These are phyloP conservation scores for Leishmania turanica DNA, from an alignment of 208 protist species.

Conservation along the genomic window DNA sequence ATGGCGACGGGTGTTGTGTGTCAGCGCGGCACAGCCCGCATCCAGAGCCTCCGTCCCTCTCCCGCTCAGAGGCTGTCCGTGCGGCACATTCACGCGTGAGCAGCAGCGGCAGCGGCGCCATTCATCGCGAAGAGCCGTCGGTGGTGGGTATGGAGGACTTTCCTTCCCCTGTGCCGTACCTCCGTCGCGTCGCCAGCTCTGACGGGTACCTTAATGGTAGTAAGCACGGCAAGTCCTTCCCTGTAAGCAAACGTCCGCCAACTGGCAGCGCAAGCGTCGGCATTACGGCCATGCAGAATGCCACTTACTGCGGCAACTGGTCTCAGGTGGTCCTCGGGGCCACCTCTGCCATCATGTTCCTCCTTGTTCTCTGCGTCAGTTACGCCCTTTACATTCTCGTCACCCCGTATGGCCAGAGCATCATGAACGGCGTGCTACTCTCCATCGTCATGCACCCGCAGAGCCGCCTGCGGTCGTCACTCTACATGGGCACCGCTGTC, in stretches of 20 bases:
- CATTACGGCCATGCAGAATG: neutral
- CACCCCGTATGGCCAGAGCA: constrained; percentile 55
- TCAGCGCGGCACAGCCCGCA: neutral
- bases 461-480: constrained; percentile 34
- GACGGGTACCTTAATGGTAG: neutral
- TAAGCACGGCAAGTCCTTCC: neutral
- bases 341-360: constrained; percentile 58
- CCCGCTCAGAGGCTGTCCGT: neutral
- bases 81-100: neutral
- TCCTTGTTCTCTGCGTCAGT: constrained; percentile 38
- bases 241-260: neutral
- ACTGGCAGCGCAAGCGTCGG: neutral
- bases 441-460: constrained; percentile 69
- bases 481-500: constrained; percentile 39
- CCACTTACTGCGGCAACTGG: constrained; percentile 41
- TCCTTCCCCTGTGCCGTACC: neutral
- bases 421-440: constrained; percentile 54
- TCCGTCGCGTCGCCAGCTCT: neutral
- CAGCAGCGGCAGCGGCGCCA: neutral
- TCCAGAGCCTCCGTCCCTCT: neutral
- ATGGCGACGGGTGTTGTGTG: neutral
- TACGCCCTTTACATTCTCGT: constrained; percentile 57
- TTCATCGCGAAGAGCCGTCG: constrained; percentile 1
- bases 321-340: constrained; percentile 46
- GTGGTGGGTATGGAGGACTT: neutral